Percentiles rank a stretch among this genome's conserved stretches.
Evolutionary conservation across 768 basidiomycete species (phyloP).

Genomic region (Macrolepiota albuminosa): DNA sequence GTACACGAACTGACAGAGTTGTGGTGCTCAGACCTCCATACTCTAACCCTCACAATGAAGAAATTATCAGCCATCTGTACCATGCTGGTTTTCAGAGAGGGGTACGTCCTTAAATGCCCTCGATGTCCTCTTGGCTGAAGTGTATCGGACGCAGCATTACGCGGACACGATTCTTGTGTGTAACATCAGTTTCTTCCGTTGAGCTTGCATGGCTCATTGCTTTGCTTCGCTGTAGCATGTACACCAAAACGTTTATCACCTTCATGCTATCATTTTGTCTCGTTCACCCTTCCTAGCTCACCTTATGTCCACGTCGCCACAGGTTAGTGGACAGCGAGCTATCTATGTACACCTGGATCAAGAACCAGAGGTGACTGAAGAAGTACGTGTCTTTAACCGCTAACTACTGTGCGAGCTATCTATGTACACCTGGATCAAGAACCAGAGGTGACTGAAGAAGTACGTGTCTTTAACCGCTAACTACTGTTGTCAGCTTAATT

Average conservation of each 20-base stretch:
- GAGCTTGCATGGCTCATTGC: constrained; percentile 2
- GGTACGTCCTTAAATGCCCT: constrained; percentile 37
- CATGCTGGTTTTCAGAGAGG: constrained; percentile 78
- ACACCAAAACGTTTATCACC: constrained; percentile 66
- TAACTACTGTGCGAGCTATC: constrained; percentile 42
- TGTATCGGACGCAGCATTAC: constrained; percentile 54
- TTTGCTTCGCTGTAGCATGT: constrained; percentile 51
- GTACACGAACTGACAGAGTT: constrained; percentile 7
- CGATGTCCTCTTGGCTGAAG: constrained; percentile 11
- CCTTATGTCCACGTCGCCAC: constrained; percentile 79
- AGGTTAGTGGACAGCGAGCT: constrained; percentile 56
- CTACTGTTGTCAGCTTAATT: constrained; percentile 11
- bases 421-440: constrained; percentile 74
- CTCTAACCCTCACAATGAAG: constrained; percentile 67
- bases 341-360: constrained; percentile 74
- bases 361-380: constrained; percentile 79
- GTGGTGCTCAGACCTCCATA: constrained; percentile 37
- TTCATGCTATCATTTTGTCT: constrained; percentile 83
- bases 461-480: constrained; percentile 30
- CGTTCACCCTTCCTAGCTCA: constrained; percentile 86
- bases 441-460: constrained; percentile 82
- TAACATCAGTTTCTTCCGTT: constrained; percentile 11
- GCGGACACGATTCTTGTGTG: constrained; percentile 76
- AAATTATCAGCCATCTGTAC: constrained; percentile 75
- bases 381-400: constrained; percentile 45